Percentiles rank a stretch among this genome's conserved stretches.
Evolutionary conservation across 768 basidiomycete species (phyloP).

Genomic region (Candolleomyces efflorescens): DNA sequence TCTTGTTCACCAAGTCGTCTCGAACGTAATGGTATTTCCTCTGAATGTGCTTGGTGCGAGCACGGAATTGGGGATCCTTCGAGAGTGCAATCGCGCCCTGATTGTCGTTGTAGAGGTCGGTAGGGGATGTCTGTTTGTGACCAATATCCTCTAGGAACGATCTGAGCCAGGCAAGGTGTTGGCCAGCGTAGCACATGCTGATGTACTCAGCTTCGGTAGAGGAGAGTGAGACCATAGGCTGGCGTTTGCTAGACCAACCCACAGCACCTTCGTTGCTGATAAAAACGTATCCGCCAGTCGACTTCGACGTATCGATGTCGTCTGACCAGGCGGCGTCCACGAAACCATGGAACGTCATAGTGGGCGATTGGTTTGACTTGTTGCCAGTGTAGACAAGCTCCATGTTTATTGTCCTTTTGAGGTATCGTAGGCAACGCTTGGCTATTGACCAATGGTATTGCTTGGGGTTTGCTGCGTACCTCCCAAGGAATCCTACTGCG

Average conservation of each 20-base stretch:
- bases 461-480: constrained; percentile 11
- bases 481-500: constrained; percentile 35
- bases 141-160: constrained; percentile 5
- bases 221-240: constrained; percentile 16
- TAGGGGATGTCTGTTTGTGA: constrained; percentile 8
- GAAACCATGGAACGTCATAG: constrained; percentile 8
- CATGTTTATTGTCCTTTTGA: constrained; percentile 5
- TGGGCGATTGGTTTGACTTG: background rate
- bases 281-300: constrained; percentile 24
- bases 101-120: constrained; percentile 18
- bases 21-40: constrained; percentile 29
- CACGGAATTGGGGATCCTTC: constrained; percentile 18
- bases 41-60: constrained; percentile 35
- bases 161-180: constrained; percentile 5
- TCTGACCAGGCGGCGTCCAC: constrained; percentile 16
- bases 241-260: constrained; percentile 25
- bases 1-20: constrained; percentile 11
- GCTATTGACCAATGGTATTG: constrained; percentile 12
- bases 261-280: constrained; percentile 20
- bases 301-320: constrained; percentile 15
- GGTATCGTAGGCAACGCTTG: constrained; percentile 11
- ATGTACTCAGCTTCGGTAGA: constrained; percentile 18
- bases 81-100: constrained; percentile 19
- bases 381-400: background rate
- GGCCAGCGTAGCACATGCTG: background rate